phyloP scores from a whole-genome alignment of 1,284 basidiomycete genomes.

The Sparassis latifolia region DNA sequence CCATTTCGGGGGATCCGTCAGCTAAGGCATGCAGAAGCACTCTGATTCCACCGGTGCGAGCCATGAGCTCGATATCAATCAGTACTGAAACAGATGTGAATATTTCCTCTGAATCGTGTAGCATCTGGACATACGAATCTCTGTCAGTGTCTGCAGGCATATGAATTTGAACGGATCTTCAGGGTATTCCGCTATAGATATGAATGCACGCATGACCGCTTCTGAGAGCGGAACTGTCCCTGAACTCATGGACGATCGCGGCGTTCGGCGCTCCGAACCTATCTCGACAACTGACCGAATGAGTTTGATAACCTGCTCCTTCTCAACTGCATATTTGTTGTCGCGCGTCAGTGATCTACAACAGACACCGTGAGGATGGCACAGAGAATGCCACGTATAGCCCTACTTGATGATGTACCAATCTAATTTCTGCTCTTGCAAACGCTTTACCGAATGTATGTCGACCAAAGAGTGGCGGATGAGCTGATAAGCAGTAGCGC shows the following conservation, averaged over 20 bases:
- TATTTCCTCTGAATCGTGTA: neutral
- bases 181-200: constrained; percentile 88
- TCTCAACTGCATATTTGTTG: constrained; percentile 78
- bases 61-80: constrained; percentile 82
- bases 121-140: constrained; percentile 66
- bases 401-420: constrained; percentile 84
- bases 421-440: constrained; percentile 65
- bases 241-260: constrained; percentile 33
- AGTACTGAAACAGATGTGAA: constrained; percentile 40
- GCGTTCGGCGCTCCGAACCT: constrained; percentile 49
- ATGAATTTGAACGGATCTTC: constrained; percentile 87
- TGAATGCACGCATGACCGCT: constrained; percentile 78
- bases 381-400: neutral
- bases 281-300: constrained; percentile 80
- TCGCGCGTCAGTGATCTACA: constrained; percentile 80
- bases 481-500: constrained; percentile 85
- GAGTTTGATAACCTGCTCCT: constrained; percentile 92
- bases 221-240: constrained; percentile 63
- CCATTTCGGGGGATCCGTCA: constrained; percentile 84
- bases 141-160: constrained; percentile 85
- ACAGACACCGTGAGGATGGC: constrained; percentile 3
- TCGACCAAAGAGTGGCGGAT: constrained; percentile 79
- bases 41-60: constrained; percentile 80
- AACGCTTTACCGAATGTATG: constrained; percentile 50
- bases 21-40: constrained; percentile 82